These are phyloP conservation scores for Thalassiosira mediterranea DNA, from an alignment of 352 stramenopile species.

Conservation along the genomic window DNA sequence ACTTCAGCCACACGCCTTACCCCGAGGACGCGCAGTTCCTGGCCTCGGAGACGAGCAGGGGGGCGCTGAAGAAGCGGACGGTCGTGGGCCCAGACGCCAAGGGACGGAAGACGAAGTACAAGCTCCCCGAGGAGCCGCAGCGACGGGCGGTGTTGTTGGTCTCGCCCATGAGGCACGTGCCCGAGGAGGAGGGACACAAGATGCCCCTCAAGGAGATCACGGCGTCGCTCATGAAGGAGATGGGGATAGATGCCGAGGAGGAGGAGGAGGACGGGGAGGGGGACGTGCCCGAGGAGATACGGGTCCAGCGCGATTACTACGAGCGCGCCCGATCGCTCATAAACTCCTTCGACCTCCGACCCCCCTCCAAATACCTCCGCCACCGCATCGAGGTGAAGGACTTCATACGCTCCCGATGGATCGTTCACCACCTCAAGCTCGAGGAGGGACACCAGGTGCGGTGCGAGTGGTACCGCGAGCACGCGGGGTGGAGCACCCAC, in stretches of 20 bases:
- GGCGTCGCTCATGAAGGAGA: conserved; percentile 69
- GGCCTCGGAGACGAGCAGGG: conserved; percentile 52
- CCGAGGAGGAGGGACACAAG: conserved; percentile 31
- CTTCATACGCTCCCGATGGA: conserved; percentile 72
- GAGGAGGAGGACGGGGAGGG: conserved; percentile 30
- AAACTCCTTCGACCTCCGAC: conserved; percentile 66
- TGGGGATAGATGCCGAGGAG: conserved; percentile 31
- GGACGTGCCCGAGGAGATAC: conserved; percentile 24
- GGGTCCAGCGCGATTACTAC: conserved; percentile 70
- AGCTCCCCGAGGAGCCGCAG: conserved; percentile 64
- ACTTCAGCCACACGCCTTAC: conserved; percentile 60
- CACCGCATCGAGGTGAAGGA: conserved; percentile 69
- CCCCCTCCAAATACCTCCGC: conserved; percentile 21
- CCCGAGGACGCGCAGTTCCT: conserved; percentile 76
- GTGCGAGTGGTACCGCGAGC: conserved; percentile 81
- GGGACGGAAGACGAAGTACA: conserved; percentile 62
- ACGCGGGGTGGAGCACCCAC: conserved; percentile 64
- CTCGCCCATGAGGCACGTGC: conserved; percentile 46
- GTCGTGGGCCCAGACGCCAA: conserved; percentile 53
- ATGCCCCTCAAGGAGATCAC: conserved; percentile 58
- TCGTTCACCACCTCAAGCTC: conserved; percentile 73
- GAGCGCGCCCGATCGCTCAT: conserved; percentile 59
- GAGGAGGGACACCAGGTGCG: conserved; percentile 69
- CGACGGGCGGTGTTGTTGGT: conserved; percentile 62
- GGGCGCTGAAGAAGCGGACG: conserved; percentile 25